These are phyloP conservation scores for Rhizoclosmatium globosum DNA, from an alignment of 192 early-diverging fungal species.

Conservation along the genomic window DNA sequence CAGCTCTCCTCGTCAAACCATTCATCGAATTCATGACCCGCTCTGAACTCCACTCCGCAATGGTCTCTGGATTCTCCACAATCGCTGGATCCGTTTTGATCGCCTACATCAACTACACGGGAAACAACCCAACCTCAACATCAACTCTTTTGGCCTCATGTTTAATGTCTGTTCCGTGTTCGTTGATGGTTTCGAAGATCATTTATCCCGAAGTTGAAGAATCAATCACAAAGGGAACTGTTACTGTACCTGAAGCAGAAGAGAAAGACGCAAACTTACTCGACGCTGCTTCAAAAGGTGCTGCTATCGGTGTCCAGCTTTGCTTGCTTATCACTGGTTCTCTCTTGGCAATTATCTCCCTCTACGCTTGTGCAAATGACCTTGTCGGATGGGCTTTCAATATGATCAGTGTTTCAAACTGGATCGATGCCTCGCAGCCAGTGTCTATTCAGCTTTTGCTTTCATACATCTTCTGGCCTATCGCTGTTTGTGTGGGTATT, in stretches of 20 bases:
- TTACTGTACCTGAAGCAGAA: slow-evolving; percentile 63
- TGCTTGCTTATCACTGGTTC: slow-evolving; percentile 77
- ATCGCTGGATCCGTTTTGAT: slow-evolving; percentile 81
- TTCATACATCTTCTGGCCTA: slow-evolving; percentile 80
- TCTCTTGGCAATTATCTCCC: slow-evolving; percentile 79
- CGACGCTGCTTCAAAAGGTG: slow-evolving; percentile 85
- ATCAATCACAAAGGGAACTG: slow-evolving; percentile 76
- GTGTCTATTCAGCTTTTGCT: slow-evolving; percentile 74
- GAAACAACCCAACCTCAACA: slow-evolving; percentile 52
- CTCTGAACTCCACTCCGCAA: slow-evolving; percentile 86
- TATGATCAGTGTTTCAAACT: slow-evolving; percentile 61
- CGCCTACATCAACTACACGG: slow-evolving; percentile 74
- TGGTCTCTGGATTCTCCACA: slow-evolving; percentile 91
- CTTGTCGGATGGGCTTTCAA: slow-evolving; percentile 71
- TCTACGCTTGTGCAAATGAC: slow-evolving; percentile 74
- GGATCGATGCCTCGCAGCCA: slow-evolving; percentile 62
- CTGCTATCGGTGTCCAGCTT: slow-evolving; percentile 81
- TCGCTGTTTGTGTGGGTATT: slow-evolving; percentile 76
- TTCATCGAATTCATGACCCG: slow-evolving; percentile 84
- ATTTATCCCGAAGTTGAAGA: slow-evolving; percentile 85
- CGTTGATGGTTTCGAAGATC: slow-evolving; percentile 85
- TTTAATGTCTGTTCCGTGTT: slow-evolving; percentile 90
- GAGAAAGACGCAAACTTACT: slow-evolving; percentile 75
- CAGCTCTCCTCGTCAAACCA: slow-evolving; percentile 80
- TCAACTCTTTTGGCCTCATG: slow-evolving; percentile 81